Percentiles rank a stretch among this genome's conserved stretches.
phyloP scores from a whole-genome alignment of 2,329 filamentous ascomycete species.

The Colletotrichum limetticola region DNA sequence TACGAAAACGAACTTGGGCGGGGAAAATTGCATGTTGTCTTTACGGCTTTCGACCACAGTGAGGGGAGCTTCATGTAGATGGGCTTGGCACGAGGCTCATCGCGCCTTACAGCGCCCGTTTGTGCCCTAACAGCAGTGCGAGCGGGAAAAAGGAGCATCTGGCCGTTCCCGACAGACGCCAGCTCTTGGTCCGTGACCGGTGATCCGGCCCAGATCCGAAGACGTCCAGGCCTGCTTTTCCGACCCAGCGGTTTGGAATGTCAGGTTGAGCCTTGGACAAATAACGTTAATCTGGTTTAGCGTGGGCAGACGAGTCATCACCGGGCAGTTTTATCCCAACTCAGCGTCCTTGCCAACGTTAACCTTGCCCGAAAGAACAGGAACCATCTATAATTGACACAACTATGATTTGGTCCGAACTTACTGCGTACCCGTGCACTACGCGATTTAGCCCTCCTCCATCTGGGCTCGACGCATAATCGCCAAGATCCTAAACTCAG shows the following conservation, averaged over 20 bases:
- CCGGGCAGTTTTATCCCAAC: neutral
- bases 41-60: neutral
- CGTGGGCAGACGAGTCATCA: neutral
- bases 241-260: neutral
- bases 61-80: neutral
- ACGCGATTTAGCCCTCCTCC: too few species aligned
- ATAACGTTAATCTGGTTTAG: conserved; percentile 8
- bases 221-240: neutral
- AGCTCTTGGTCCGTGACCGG: neutral
- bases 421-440: too few species aligned
- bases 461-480: too few species aligned
- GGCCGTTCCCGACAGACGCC: too few species aligned
- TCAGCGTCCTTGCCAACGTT: neutral
- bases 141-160: too few species aligned
- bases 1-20: neutral
- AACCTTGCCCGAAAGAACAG: neutral
- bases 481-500: too few species aligned
- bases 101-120: neutral
- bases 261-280: neutral
- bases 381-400: neutral
- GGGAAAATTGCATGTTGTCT: neutral
- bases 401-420: neutral
- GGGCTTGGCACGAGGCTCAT: neutral
- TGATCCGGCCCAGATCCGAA: neutral
- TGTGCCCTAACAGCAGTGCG: too few species aligned